Conservation (phyloP, 2,329 filamentous ascomycete species). For the Stemphylium lycopersici region DNA sequence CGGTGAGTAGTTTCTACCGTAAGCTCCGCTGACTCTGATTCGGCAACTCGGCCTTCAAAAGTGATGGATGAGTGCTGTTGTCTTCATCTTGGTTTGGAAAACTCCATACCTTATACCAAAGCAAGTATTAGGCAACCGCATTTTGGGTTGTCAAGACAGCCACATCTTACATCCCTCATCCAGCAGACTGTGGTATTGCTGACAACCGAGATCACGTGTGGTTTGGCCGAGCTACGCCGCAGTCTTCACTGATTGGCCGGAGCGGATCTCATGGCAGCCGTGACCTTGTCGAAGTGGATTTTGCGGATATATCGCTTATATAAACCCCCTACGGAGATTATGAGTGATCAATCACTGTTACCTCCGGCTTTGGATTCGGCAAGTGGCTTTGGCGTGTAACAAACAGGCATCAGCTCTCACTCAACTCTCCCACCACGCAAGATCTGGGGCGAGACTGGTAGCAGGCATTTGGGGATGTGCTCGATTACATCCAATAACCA, state of each 20-base stretch:
- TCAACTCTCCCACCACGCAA: background rate
- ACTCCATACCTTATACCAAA: background rate
- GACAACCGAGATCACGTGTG: background rate
- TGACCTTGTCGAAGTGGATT: background rate
- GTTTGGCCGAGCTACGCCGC: conserved; percentile 4
- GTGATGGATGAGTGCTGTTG: background rate
- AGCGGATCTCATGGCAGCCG: background rate
- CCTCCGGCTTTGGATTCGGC: background rate
- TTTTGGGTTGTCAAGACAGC: background rate
- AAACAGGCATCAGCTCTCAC: background rate
- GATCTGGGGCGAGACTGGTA: background rate
- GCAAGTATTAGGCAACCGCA: background rate
- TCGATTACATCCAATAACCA: background rate
- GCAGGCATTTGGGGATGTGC: too few species aligned
- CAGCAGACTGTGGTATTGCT: background rate
- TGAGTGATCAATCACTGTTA: background rate
- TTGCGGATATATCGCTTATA: background rate
- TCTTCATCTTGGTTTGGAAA: background rate
- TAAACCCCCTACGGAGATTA: background rate
- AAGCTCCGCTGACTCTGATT: conserved; percentile 13
- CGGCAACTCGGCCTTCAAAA: background rate
- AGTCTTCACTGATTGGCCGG: background rate
- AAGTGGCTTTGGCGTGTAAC: too few species aligned
- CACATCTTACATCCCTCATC: background rate
- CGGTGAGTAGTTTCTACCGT: conserved; percentile 1